phyloP scores from a whole-genome alignment of 2,329 filamentous ascomycete genomes.

The Ustulina deusta region DNA sequence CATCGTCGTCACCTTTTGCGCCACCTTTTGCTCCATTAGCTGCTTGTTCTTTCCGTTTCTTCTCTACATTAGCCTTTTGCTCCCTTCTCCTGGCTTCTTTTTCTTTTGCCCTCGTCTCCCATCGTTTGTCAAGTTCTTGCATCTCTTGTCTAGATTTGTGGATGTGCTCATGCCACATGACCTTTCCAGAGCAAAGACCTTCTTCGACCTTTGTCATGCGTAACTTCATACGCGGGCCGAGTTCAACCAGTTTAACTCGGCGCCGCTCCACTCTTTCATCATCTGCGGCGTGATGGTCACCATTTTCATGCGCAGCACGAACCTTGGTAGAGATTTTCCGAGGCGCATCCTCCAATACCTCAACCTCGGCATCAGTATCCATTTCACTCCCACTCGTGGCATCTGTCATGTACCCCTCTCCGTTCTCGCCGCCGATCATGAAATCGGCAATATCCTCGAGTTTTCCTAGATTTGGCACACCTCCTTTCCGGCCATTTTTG shows the following conservation, averaged over 20 bases:
- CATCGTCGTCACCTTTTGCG: slow-evolving; percentile 52
- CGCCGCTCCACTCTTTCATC: slow-evolving; percentile 78
- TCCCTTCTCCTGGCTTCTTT: slow-evolving; percentile 85
- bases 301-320: slow-evolving; percentile 61
- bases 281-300: slow-evolving; percentile 58
- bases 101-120: slow-evolving; percentile 81
- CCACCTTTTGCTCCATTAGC: slow-evolving; percentile 57
- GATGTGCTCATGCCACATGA: slow-evolving; percentile 98
- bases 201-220: slow-evolving; percentile 97
- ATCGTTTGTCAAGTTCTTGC: slow-evolving; percentile 81
- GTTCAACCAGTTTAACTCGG: slow-evolving; percentile 90
- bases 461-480: slow-evolving; percentile 88
- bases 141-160: slow-evolving; percentile 84
- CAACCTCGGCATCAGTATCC: slow-evolving; percentile 95
- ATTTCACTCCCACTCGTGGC: slow-evolving; percentile 87
- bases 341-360: slow-evolving; percentile 76
- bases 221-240: slow-evolving; percentile 90
- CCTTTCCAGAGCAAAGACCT: slow-evolving; percentile 86
- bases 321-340: slow-evolving; percentile 68
- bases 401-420: slow-evolving; percentile 87
- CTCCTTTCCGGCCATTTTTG: slow-evolving; percentile 73
- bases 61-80: slow-evolving; percentile 91
- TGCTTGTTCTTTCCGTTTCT: slow-evolving; percentile 74
- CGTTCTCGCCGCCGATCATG: slow-evolving; percentile 84
- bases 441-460: slow-evolving; percentile 95